phyloP scores from a whole-genome alignment of 257 asterid genomes.

The Mitragyna speciosa region DNA sequence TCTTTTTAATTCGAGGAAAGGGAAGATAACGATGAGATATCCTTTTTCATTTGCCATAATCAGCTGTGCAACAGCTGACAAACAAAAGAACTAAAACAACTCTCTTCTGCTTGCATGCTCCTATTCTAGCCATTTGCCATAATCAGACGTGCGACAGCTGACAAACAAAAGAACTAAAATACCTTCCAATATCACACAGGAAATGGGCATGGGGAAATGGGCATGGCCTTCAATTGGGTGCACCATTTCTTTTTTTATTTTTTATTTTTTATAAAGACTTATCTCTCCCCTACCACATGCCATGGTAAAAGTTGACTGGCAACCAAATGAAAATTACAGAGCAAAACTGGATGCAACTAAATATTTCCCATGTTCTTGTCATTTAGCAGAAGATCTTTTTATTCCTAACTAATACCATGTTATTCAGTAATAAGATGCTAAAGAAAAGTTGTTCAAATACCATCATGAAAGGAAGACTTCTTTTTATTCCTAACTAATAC shows the following conservation, averaged over 20 bases:
- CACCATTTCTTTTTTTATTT: neutral
- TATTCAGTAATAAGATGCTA: no score
- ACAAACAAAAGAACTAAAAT: neutral
- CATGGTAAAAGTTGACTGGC: neutral
- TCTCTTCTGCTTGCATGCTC: slow-evolving; percentile 17
- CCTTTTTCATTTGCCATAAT: slow-evolving; percentile 32
- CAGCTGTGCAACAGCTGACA: slow-evolving; percentile 39
- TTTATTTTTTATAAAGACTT: no score
- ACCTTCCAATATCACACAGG: neutral
- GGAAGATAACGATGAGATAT: slow-evolving; percentile 43
- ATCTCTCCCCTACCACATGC: neutral
- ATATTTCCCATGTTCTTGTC: neutral
- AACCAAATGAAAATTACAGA: neutral
- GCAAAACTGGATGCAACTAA: no score
- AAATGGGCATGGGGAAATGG: neutral
- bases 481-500: no score
- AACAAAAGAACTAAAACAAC: no score
- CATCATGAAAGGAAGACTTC: neutral
- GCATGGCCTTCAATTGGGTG: neutral
- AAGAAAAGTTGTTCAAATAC: neutral
- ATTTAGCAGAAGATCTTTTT: no score
- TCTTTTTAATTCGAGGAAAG: slow-evolving; percentile 21
- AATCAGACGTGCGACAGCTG: neutral
- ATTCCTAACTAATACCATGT: no score
- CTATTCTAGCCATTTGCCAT: neutral